Base-by-base conservation (phyloP, 1,284 basidiomycete genomes). In the Ganoderma meredithae region DNA sequence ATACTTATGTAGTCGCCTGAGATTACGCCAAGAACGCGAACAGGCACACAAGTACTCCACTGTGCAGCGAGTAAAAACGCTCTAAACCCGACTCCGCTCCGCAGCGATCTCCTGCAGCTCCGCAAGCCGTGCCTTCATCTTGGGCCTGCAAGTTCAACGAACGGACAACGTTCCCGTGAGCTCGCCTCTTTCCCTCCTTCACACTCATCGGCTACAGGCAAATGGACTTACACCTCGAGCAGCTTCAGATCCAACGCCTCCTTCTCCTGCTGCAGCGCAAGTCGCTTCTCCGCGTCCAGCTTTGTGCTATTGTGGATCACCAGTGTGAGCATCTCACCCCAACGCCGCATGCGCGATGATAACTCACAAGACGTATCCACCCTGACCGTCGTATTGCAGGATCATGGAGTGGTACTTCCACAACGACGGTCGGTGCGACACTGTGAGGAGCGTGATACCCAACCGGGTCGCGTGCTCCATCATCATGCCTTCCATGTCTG, bases 361-460 rank as follows among this genome's bases (percentile, higher is more conserved):
- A 15, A 86, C 93, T 72, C 75, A 95, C 91, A 99, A 95, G 17
- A 93, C 87, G 79, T 95, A 95, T 74, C 91, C 91, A 40, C 93
- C 93, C 76, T 91, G 89, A 2, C 92, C 92, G 74, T 94, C 92
- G 76, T 95, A 96, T 76, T 97, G 96, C 69, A 99, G 82, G 68
- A 99, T 96, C 79, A 93, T 92, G 33, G 90, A 89, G 80, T 99
- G 97, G 78, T 98, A 96, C 79, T 96, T 95, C 96, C 96, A 98
- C 72, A 99, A 81, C 44, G 94, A 96, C 13, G 96, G 95, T 17
- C 95, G 89, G 81, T 97, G 95, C 27, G 94, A 96, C 55, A 97
- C 95, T 1, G 95, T 97, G 74, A 98, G 83, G 39, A 97, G 85
- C 0, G 96, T 97, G 75, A 97, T 97, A 0, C 93, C 94, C 22